Conservation (phyloP, 805 yeast species). For the Candida koratica region DNA sequence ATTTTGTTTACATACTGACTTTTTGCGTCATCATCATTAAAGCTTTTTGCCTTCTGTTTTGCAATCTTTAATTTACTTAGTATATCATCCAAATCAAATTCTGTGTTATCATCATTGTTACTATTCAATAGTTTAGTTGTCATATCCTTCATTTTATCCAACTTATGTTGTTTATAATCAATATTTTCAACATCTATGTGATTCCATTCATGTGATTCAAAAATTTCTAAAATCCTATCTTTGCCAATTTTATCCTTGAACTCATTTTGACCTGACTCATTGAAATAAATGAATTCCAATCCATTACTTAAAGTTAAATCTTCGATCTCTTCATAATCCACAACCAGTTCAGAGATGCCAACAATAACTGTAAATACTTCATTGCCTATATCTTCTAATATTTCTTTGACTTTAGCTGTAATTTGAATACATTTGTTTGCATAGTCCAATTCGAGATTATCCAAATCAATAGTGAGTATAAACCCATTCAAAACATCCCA, state of each 20-base stretch:
- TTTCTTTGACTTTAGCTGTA: constrained; percentile 10
- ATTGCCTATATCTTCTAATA: constrained; percentile 8
- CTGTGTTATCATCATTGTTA: constrained; percentile 8
- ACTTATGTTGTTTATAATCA: constrained; percentile 20
- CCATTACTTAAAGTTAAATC: constrained; percentile 37
- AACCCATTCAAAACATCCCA: constrained; percentile 46
- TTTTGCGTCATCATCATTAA: constrained; percentile 20
- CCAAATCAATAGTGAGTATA: constrained; percentile 36
- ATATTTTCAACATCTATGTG: constrained; percentile 15
- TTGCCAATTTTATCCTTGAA: constrained; percentile 41
- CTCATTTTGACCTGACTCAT: constrained; percentile 35
- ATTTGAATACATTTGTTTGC: constrained; percentile 19
- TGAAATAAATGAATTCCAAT: constrained; percentile 39
- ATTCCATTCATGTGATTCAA: constrained; percentile 50
- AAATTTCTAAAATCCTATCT: constrained; percentile 41
- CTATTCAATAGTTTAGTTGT: constrained; percentile 21
- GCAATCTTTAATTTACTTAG: constrained; percentile 34
- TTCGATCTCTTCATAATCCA: constrained; percentile 27
- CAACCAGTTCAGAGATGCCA: constrained; percentile 18
- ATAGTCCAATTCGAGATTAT: constrained; percentile 18
- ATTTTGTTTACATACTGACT: constrained; percentile 31
- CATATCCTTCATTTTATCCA: constrained; percentile 23
- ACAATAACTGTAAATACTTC: constrained; percentile 26
- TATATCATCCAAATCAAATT: constrained; percentile 27
- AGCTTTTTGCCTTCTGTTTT: constrained; percentile 19